Evolutionary conservation across 192 early-diverging fungal species (phyloP).

Genomic region (Physocladia obscura): DNA sequence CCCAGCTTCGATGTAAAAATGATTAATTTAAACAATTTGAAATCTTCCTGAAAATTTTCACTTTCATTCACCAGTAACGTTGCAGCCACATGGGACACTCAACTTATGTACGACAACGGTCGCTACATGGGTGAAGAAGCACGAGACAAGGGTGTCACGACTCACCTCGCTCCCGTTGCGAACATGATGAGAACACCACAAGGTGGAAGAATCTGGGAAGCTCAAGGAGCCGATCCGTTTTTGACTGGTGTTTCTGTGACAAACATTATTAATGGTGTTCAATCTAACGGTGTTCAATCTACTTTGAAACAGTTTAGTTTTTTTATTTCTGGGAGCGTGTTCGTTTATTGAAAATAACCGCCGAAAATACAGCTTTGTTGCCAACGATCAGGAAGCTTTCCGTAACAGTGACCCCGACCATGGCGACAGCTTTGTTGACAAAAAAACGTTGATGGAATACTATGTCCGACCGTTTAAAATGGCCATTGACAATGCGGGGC

Average conservation of each 20-base stretch:
- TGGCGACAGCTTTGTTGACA: conserved; percentile 37
- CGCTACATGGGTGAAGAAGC: conserved; percentile 49
- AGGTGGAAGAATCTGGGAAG: conserved; percentile 43
- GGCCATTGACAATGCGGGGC: conserved; percentile 47
- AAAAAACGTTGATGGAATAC: conserved; percentile 62
- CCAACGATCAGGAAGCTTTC: conserved; percentile 53
- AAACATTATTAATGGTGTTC: conserved; percentile 41
- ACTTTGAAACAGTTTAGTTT: conserved; percentile 53
- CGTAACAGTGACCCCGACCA: conserved; percentile 20
- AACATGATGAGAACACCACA: conserved; percentile 43
- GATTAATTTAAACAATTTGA: conserved; percentile 15
- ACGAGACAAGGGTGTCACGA: conserved; percentile 43
- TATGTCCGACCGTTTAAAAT: conserved; percentile 60
- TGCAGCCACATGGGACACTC: conserved; percentile 56
- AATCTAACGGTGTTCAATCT: conserved; percentile 45
- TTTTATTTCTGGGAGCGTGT: too few relatives aligned
- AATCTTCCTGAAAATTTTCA: not conserved
- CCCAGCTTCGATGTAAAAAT: conserved; percentile 31
- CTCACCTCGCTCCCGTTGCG: conserved; percentile 46
- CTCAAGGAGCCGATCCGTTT: conserved; percentile 46
- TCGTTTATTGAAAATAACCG: too few relatives aligned
- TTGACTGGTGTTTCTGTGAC: conserved; percentile 34
- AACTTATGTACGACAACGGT: conserved; percentile 48
- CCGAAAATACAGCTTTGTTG: conserved; percentile 53
- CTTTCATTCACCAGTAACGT: conserved; percentile 55